These are phyloP conservation scores for Wickerhamiella parazyma DNA, from an alignment of 805 yeast genomes.

Conservation along the genomic window DNA sequence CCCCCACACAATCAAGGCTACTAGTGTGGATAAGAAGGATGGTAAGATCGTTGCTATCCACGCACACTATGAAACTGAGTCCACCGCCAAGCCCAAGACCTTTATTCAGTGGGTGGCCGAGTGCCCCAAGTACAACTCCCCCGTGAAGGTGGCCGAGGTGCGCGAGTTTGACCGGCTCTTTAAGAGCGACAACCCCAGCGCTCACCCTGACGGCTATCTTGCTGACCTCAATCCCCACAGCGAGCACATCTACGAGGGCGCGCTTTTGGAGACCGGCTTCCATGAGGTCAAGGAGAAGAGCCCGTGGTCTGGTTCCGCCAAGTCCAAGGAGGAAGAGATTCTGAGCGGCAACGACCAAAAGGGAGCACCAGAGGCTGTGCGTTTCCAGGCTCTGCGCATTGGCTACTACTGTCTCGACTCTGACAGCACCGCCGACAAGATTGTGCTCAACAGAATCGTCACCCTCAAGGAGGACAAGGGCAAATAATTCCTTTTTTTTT, in stretches of 20 bases:
- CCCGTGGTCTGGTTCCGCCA: constrained; percentile 63
- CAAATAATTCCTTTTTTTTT: background rate
- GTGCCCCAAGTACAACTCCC: constrained; percentile 44
- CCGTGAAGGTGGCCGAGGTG: constrained; percentile 56
- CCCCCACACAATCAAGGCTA: constrained; percentile 66
- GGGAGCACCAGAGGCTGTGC: constrained; percentile 60
- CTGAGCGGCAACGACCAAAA: constrained; percentile 51
- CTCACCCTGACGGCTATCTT: constrained; percentile 78
- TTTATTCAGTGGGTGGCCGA: constrained; percentile 94
- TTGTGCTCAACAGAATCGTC: constrained; percentile 82
- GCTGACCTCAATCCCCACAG: constrained; percentile 71
- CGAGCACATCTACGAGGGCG: constrained; percentile 49
- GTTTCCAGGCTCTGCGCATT: constrained; percentile 95
- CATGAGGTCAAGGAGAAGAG: constrained; percentile 49
- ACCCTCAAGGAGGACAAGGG: constrained; percentile 68
- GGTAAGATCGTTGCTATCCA: constrained; percentile 61
- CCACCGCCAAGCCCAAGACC: constrained; percentile 72
- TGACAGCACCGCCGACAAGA: constrained; percentile 47
- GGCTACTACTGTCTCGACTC: constrained; percentile 90
- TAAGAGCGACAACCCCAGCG: constrained; percentile 79
- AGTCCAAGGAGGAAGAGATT: constrained; percentile 26
- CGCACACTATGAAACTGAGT: constrained; percentile 65
- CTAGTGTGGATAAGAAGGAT: constrained; percentile 47
- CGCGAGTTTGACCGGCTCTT: constrained; percentile 81
- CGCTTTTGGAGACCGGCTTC: constrained; percentile 71